phyloP scores from a whole-genome alignment of 768 basidiomycete genomes.

The Multifurca ochricompacta region DNA sequence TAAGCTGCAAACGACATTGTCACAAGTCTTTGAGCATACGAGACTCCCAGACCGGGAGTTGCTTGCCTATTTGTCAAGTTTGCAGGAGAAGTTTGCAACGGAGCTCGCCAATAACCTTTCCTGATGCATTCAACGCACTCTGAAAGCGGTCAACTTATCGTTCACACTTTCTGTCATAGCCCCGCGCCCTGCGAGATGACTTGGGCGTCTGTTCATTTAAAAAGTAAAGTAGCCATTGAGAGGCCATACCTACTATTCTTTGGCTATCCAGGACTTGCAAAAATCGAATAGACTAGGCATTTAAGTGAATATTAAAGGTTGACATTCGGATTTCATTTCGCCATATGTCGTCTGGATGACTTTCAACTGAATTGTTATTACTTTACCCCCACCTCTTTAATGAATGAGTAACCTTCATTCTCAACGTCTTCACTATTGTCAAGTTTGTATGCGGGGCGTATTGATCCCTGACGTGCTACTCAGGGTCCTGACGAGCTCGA shows the following conservation, averaged over 20 bases:
- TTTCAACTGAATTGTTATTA: too few relatives aligned
- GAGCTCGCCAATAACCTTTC: conserved; percentile 37
- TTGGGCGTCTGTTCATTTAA: background rate
- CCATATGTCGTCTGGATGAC: too few relatives aligned
- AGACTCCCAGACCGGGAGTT: conserved; percentile 67
- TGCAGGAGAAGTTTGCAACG: conserved; percentile 64
- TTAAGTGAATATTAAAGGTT: too few relatives aligned
- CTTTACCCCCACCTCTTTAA: too few relatives aligned
- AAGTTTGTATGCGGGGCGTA: too few relatives aligned
- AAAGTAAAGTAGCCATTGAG: background rate
- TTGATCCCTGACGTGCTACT: background rate
- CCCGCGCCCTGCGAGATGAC: background rate
- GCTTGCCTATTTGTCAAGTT: conserved; percentile 50
- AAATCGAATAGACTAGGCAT: too few relatives aligned
- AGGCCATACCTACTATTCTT: background rate
- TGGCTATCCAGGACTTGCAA: too few relatives aligned
- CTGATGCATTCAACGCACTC: background rate
- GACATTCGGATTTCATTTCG: too few relatives aligned
- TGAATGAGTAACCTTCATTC: too few relatives aligned
- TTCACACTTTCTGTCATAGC: background rate
- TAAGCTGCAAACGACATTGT: conserved; percentile 70
- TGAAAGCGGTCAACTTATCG: background rate
- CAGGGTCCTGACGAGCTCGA: too few relatives aligned
- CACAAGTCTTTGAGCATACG: conserved; percentile 65
- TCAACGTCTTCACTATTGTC: too few relatives aligned